Percentiles rank a stretch among this genome's conserved stretches.
These are phyloP conservation scores for Atkinsonella hypoxylon DNA, from an alignment of 2,329 filamentous ascomycete species.

Conservation along the genomic window DNA sequence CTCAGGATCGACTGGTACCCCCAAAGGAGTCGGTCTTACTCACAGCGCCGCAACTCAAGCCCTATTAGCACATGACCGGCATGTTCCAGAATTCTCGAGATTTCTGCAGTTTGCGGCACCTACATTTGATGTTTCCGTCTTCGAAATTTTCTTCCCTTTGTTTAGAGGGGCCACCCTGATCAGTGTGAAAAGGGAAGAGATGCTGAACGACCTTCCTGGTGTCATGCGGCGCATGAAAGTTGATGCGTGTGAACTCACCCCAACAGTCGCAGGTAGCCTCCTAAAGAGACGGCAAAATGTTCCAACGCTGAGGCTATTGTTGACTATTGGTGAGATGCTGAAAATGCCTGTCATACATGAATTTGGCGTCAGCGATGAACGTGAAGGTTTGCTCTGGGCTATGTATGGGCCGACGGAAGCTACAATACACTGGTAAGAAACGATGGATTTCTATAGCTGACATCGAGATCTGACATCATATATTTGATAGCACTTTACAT, in stretches of 20 bases:
- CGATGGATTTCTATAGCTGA: neutral
- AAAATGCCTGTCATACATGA: conserved; percentile 64
- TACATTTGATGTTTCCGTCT: conserved; percentile 89
- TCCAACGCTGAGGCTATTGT: conserved; percentile 55
- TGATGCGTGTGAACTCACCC: conserved; percentile 81
- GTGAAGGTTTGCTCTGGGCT: conserved; percentile 62
- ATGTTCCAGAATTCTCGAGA: conserved; percentile 63
- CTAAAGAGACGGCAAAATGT: conserved; percentile 55
- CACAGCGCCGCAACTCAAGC: conserved; percentile 73
- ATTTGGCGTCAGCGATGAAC: conserved; percentile 50
- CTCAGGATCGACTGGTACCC: conserved; percentile 77
- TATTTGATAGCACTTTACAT: conserved; percentile 50
- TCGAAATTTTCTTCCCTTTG: conserved; percentile 86
- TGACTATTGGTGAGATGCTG: conserved; percentile 92
- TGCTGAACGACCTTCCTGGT: conserved; percentile 64
- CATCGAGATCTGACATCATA: neutral
- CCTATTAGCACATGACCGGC: conserved; percentile 64
- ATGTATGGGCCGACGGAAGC: conserved; percentile 96
- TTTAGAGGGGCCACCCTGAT: conserved; percentile 64
- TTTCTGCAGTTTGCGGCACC: conserved; percentile 89
- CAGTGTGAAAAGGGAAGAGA: conserved; percentile 51
- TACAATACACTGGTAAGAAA: conserved; percentile 62
- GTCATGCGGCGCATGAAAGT: conserved; percentile 53
- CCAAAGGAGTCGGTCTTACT: conserved; percentile 77
- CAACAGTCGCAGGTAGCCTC: conserved; percentile 72